phyloP scores from a whole-genome alignment of 225 moss, liverwort and hornwort species.

The Antitrichia curtipendula region DNA sequence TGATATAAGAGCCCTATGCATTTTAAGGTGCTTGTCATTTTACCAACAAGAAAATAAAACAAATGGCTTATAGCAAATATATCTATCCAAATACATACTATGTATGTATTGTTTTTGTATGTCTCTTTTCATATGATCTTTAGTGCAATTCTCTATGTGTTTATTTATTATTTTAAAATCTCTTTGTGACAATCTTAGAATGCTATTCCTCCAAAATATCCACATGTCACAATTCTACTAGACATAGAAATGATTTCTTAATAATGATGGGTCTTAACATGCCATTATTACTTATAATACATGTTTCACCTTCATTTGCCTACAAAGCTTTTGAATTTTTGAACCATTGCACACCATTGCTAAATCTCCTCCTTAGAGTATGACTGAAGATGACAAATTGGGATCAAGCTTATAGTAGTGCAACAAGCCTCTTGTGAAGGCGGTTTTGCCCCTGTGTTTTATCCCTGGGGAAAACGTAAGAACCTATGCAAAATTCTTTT shows the following conservation, averaged over 20 bases:
- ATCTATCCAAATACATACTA: not conserved
- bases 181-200: no score
- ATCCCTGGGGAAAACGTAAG: no score
- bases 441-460: no score
- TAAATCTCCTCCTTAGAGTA: not conserved
- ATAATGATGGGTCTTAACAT: not conserved
- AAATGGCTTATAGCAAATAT: not conserved
- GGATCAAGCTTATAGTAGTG: no score
- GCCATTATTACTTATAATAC: not conserved
- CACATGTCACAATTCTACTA: not conserved
- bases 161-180: not conserved
- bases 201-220: not conserved
- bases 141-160: not conserved
- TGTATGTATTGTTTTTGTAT: not conserved
- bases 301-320: not conserved
- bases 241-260: not conserved
- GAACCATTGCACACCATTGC: not conserved
- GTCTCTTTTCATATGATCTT: not conserved
- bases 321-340: not conserved
- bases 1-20: no score
- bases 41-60: not conserved
- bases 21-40: not conserved
- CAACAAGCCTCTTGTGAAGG: no score
- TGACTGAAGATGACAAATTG: not conserved
- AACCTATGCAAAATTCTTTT: no score